Evolutionary conservation across 2,329 filamentous ascomycete genomes (phyloP), one percentile per base, ranked within the genome.

Genomic region (Nothophaeocryptopus gaeumannii): DNA sequence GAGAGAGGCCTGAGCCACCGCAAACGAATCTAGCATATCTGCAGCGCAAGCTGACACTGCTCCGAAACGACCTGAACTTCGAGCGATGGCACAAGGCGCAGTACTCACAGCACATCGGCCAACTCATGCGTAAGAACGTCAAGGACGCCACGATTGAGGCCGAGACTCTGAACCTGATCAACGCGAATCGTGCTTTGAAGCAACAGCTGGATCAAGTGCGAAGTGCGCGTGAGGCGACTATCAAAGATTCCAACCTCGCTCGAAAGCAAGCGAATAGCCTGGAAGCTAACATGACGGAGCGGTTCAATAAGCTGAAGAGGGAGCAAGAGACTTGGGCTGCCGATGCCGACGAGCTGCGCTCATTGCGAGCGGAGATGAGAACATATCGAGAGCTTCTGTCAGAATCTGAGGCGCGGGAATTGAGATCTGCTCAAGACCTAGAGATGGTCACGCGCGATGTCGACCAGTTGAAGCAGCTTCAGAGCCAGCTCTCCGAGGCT

Each of bases 21-120:
- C 51, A 55, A 40, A 65, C 45, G 16, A 68, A 77, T 50, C 62
- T 78, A 26, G 72, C 78, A 1, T 80, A 82, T 56, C 71, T 93
- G 3, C 83, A 89, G 58, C 80, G 85, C 36, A 85, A 90, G 60
- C 80, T 89, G n/a, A 79, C 89, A 45, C 72, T 91, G 2, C 70
- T 93, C 9, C 83, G 85, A 38, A 93, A 91, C 54, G 88, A 93
- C 60, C 74, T 93, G 37, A 88, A 86, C 57, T 93, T 92, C 62
- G 89, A 93, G 67, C 79, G 86, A 20, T 92, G 89, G 67, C 78
- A 92, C 61, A 92, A 91, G 65, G 82, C 89, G 56, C 88, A 93
- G 62, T 88, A 92, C 66, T 81, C 91, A 58, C 81, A 84, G 2
- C 87, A 92, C 51, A 91, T 93, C 63, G 87, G 87, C 1, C 86